Evolutionary conservation across 2,329 filamentous ascomycete species (phyloP), one percentile per base, ranked within the genome.

Genomic region (Calonectria hawksworthii): DNA sequence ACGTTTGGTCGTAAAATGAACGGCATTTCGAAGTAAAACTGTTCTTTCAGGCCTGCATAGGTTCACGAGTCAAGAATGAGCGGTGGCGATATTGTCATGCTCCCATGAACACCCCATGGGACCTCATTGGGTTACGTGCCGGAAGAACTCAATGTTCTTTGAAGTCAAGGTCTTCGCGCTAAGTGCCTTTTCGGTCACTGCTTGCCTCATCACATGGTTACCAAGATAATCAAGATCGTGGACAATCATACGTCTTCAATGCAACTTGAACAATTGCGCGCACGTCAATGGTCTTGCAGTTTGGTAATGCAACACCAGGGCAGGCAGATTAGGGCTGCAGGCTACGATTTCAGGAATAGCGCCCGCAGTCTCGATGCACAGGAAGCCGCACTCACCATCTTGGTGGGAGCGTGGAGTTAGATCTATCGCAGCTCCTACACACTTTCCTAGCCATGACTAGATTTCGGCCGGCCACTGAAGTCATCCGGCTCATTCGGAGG

Each of bases 321-420:
- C 47, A 72, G 72, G 38, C 61, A 64, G 72, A 70, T 52, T 68
- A 47, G 34, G 76, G 75, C 83, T 86, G 85, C 86, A 87, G 83
- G 84, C 84, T 84, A 85, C 85, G 85, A 84, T 86, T 87, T 82
- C 83, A 84, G 80, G 83, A 81, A 83, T 80, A 75, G 74, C 68
- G 78, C 76, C 79, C 78, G 80, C 74, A 73, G 47, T 72, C 67
- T 54, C 51, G 64, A 80, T 80, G 50, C 68, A 72, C 38, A 56
- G 30, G n/a, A 59, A 71, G 68, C 64, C 34, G 38, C 51, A 38
- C 32, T 50, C 47, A 7, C 28, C 36, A 69, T 73, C 54, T 65
- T 32, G 26, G 23, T 14, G 56, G 44, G 56, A 68, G 36, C 44
- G 44, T 41, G 50, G 52, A 59, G 54, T 41, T 38, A 68, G 63